phyloP scores from a whole-genome alignment of 2,329 filamentous ascomycete species.

The Beauveria bassiana region DNA sequence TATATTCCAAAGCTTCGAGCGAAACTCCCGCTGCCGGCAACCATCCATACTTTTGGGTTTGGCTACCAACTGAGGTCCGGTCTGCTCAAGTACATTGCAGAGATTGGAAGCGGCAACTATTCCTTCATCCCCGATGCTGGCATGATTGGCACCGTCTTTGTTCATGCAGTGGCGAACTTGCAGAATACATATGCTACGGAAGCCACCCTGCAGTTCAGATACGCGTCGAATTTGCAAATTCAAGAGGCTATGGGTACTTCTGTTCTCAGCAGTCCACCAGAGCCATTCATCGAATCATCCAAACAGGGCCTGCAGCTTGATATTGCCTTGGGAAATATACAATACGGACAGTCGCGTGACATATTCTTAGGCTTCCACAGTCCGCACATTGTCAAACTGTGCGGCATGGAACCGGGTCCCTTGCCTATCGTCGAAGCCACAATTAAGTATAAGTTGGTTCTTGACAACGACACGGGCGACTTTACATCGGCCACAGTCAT shows the following conservation, averaged over 20 bases:
- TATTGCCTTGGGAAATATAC: conserved; percentile 43
- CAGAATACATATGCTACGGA: conserved; percentile 49
- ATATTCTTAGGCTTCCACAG: conserved; percentile 37
- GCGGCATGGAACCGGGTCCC: not conserved
- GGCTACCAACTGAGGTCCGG: conserved; percentile 32
- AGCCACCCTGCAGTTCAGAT: conserved; percentile 35
- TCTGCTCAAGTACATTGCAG: conserved; percentile 52
- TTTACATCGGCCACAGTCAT: not conserved
- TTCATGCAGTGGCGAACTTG: conserved; percentile 54
- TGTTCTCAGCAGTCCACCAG: conserved; percentile 27
- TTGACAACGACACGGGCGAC: not conserved
- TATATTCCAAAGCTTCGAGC: conserved; percentile 46
- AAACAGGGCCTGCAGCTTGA: conserved; percentile 22
- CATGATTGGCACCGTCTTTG: conserved; percentile 56
- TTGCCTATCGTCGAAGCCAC: conserved; percentile 12
- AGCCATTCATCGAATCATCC: conserved; percentile 8
- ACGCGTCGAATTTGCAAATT: conserved; percentile 28
- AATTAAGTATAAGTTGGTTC: conserved; percentile 17
- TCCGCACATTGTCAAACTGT: not conserved
- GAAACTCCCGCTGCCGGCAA: conserved; percentile 32
- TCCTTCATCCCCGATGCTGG: conserved; percentile 54
- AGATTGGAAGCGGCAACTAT: conserved; percentile 49
- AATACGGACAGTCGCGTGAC: conserved; percentile 54
- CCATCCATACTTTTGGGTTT: conserved; percentile 32
- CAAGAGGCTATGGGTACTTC: conserved; percentile 31